Base-by-base conservation (phyloP, 1,284 basidiomycete species). In the Neolentinus lepideus region DNA sequence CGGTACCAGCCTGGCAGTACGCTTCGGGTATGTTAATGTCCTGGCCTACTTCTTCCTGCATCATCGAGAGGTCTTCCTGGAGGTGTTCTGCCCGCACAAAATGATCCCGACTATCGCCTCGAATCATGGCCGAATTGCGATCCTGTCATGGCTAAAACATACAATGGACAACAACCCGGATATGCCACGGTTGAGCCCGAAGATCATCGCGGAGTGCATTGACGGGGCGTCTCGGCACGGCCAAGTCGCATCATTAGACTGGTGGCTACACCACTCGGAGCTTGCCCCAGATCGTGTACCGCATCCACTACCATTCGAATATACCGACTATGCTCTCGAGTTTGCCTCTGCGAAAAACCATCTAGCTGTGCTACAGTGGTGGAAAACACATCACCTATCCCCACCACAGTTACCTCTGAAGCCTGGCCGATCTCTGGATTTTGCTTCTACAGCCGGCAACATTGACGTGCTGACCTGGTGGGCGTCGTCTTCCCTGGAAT, bases 111-210 rank as follows among this genome's bases (percentile, higher is more conserved):
- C 83, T 54, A 81, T 80, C 56, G 90, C 90, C 11, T 87, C 86
- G 25, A 75, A 80, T 48, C 78, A 91, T 64, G 88, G 89, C 3
- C 83, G 90, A 29, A 79, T 77, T 2, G 66, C 75, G n/a, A 82
- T 91, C 2, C 79, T 93, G 35, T 78, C 82, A 10, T 92, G 90
- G 85, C 92, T 89, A 88, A 84, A 84, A 61, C 77, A 83, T 57
- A 80, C 75, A 10, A 77, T 80, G 52, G 77, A 83, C 56, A 75
- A 79, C 45, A 76, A 83, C 61, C 76, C 83, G 14, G 77, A 80
- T 54, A 67, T 88, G 19, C 77, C 77, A 1, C 71, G 75, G 1
- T 83, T 84, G 0, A 71, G 74, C 56, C 66, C 73, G 4, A 69
- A 67, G 16, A 76, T 81, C 2, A 74, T 87, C 45, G 73, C 80